These are phyloP conservation scores for Spergularia azorica DNA, from an alignment of 179 eudicot species.

Conservation along the genomic window DNA sequence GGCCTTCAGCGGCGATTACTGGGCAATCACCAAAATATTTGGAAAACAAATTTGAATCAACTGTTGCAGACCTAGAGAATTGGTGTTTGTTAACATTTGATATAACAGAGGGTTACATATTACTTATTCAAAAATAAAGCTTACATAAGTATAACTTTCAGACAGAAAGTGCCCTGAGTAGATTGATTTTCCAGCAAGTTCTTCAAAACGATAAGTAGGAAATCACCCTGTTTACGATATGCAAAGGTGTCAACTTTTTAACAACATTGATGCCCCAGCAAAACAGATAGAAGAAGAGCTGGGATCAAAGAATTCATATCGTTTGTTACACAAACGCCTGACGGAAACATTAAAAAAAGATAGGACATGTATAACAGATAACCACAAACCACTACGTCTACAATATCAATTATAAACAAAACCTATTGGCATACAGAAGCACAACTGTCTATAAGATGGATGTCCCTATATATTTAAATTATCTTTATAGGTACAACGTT, in stretches of 20 bases:
- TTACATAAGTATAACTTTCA: slow-evolving; percentile 94
- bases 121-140: slow-evolving; percentile 21
- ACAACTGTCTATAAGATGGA: background rate
- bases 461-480: no score
- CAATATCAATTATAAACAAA: no score
- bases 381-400: background rate
- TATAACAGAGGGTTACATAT: slow-evolving; percentile 6
- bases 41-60: slow-evolving; percentile 87
- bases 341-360: background rate
- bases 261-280: slow-evolving; percentile 18
- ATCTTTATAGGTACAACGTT: no score
- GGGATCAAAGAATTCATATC: slow-evolving; percentile 14
- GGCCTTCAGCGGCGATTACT: slow-evolving; percentile 89
- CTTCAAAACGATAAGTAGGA: slow-evolving; percentile 81
- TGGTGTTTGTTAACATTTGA: slow-evolving; percentile 9
- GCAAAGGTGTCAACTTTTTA: slow-evolving; percentile 14
- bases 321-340: background rate
- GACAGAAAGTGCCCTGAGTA: slow-evolving; percentile 42
- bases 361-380: background rate
- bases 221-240: slow-evolving; percentile 74
- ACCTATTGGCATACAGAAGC: background rate
- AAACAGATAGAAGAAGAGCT: background rate
- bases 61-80: slow-evolving; percentile 89
- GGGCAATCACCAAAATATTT: slow-evolving; percentile 88
- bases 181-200: slow-evolving; percentile 81